Base-by-base conservation (phyloP, 2,329 filamentous ascomycete species). In the Colletotrichum lentis region DNA sequence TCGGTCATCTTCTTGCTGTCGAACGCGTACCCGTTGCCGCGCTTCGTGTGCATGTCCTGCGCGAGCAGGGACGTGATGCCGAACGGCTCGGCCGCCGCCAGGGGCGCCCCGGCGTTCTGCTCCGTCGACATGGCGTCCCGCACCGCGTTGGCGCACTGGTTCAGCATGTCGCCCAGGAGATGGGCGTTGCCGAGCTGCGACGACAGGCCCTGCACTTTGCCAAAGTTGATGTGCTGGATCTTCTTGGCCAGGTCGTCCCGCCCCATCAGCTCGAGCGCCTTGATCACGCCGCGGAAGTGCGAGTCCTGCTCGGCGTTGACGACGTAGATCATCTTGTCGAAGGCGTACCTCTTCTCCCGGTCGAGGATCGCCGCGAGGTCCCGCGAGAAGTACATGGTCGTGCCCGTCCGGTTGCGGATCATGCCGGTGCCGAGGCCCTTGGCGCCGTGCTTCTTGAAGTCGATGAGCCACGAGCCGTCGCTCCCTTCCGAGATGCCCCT, bases 31-130 rank as follows among this genome's bases (percentile, higher is more conserved):
- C 71, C 68, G 0, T 74, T 74, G 8, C 66, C 72, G 0, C 73
- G 35, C 62, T 73, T 76, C 49, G 75, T 75, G 1, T 69, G 69
- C 3, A 76, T 71, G 5, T 77, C 75, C 4, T 77, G 75, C 1
- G 91, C 89, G 86, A 92, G 90, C 75, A 92, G 88, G 37, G 89
- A 86, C 1, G 86, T 86, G 72, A 91, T 91, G 63, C 88, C 90
- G 3, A 92, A 80, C 1, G 81, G 86, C 76, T 92, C 89, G 18
- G 90, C 88, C 2, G 85, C 86, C 69, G 83, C 80, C 52, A 84
- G 85, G 0, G 89, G 89, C 69, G 91, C 81, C 66, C 84, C 84
- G 22, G 83, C 84, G 73, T 79, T 83, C 88, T 92, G 91, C 49
- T 91, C 88, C 52, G 90, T 87, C 78, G 91, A 88, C 90, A 92